phyloP scores from a whole-genome alignment of 139 green algal species.

The Chlorella sp. region DNA sequence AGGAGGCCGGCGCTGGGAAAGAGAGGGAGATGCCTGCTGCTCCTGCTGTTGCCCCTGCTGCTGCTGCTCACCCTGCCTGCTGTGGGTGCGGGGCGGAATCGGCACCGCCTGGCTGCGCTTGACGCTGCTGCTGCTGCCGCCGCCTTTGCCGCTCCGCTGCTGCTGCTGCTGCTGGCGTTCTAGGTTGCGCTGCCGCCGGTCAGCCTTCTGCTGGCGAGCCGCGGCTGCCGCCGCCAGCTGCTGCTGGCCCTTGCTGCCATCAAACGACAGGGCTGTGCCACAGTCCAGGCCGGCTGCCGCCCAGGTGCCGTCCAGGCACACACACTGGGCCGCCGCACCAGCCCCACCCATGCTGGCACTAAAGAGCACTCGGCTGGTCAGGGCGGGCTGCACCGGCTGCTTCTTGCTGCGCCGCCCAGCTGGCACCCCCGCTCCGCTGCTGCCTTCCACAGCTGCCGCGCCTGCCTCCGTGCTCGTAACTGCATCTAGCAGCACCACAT shows the following conservation, averaged over 20 bases:
- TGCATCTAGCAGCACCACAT: constrained; percentile 35
- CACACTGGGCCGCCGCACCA: not conserved
- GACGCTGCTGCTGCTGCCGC: not conserved
- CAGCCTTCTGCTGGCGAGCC: not conserved
- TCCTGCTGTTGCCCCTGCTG: not conserved
- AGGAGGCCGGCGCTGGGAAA: not conserved
- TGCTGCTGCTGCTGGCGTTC: constrained; percentile 2
- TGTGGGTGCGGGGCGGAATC: too few relatives aligned
- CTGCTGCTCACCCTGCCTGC: not conserved
- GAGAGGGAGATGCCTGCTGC: too few relatives aligned
- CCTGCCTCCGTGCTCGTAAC: constrained; percentile 21
- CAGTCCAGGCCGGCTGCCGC: not conserved
- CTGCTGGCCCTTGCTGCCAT: constrained; percentile 3
- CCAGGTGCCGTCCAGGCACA: not conserved
- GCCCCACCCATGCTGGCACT: not conserved
- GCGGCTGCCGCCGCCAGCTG: constrained; percentile 1
- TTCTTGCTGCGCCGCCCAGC: not conserved
- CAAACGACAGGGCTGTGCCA: not conserved
- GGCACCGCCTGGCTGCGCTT: too few relatives aligned
- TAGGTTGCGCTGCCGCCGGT: constrained; percentile 10
- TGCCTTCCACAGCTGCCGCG: not conserved
- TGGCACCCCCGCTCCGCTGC: not conserved
- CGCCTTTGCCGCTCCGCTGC: not conserved
- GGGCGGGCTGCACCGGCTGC: not conserved
- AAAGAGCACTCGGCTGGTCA: not conserved